These are phyloP conservation scores for Populus deltoides DNA, from an alignment of 345 rosid species.

Conservation along the genomic window DNA sequence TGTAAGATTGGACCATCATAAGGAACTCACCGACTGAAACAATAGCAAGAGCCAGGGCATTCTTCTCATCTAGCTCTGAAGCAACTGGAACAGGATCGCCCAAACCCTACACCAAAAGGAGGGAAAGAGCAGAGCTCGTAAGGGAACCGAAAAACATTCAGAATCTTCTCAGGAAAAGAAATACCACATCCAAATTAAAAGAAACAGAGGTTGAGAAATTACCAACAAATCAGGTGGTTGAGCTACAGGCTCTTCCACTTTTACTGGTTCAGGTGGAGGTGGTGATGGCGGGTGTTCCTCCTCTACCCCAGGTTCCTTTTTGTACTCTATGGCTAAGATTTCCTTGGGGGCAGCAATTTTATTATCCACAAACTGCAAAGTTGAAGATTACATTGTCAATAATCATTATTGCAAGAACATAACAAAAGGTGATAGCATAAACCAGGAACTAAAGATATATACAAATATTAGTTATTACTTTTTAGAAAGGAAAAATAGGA, in stretches of 20 bases:
- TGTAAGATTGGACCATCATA: neutral
- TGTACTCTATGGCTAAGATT: slow-evolving; percentile 73
- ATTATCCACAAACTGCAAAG: slow-evolving; percentile 33
- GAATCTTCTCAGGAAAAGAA: slow-evolving; percentile 2
- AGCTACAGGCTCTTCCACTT: slow-evolving; percentile 55
- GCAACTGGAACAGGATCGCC: slow-evolving; percentile 67
- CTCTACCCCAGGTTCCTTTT: slow-evolving; percentile 46
- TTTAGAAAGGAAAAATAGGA: neutral
- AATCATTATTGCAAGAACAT: neutral
- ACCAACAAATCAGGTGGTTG: slow-evolving; percentile 88
- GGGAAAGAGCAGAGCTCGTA: slow-evolving; percentile 6
- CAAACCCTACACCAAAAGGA: slow-evolving; percentile 51
- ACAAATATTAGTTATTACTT: neutral
- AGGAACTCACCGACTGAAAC: slow-evolving; percentile 69
- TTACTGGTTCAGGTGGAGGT: slow-evolving; percentile 61
- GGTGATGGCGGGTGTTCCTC: slow-evolving; percentile 50
- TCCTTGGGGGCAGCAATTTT: slow-evolving; percentile 70
- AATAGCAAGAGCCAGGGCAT: slow-evolving; percentile 90
- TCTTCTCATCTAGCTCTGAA: slow-evolving; percentile 74
- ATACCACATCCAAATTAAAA: neutral
- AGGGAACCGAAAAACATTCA: neutral
- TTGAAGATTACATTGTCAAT: slow-evolving; percentile 4
- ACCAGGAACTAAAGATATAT: neutral
- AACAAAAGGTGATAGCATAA: neutral
- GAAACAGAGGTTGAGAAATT: slow-evolving; percentile 2